Conservation (phyloP, 169 alveolate species). For the Eimeria nieschulzi region DNA sequence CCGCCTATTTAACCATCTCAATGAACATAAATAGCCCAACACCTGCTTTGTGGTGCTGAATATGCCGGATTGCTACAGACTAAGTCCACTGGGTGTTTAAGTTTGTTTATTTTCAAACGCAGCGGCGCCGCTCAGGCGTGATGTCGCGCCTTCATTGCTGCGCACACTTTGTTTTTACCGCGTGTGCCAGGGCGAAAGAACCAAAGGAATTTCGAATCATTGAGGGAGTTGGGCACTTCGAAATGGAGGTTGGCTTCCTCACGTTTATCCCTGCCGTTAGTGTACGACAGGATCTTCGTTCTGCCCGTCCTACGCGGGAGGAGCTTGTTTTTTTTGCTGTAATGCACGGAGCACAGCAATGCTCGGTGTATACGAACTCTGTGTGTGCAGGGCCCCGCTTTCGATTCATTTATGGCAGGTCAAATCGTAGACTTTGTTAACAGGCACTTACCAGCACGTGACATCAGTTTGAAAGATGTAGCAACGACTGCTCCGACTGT, state of each 20-base stretch:
- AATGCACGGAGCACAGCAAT: not conserved
- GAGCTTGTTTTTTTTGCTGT: not conserved
- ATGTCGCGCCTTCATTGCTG: no score
- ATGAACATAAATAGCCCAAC: no score
- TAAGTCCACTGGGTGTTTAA: no score
- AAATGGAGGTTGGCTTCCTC: conserved; percentile 70
- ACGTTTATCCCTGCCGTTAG: no score
- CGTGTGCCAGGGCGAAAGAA: conserved; percentile 68
- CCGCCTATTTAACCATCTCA: no score
- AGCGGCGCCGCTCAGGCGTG: no score
- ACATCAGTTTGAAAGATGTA: not conserved
- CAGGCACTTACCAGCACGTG: conserved; percentile 4
- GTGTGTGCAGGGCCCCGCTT: conserved; percentile 60
- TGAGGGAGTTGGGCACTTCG: conserved; percentile 79
- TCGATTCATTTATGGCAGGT: conserved; percentile 22
- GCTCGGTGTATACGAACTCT: not conserved
- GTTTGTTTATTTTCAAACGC: no score
- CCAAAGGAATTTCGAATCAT: conserved; percentile 76
- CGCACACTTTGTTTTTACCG: not conserved
- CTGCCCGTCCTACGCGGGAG: no score
- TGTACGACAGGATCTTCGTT: no score
- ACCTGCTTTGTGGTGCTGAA: no score
- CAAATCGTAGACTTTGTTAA: conserved; percentile 37
- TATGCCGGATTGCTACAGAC: no score
- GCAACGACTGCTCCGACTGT: no score